Evolutionary conservation across 1,284 basidiomycete species (phyloP).

Genomic region (Rhodotorula sp.): DNA sequence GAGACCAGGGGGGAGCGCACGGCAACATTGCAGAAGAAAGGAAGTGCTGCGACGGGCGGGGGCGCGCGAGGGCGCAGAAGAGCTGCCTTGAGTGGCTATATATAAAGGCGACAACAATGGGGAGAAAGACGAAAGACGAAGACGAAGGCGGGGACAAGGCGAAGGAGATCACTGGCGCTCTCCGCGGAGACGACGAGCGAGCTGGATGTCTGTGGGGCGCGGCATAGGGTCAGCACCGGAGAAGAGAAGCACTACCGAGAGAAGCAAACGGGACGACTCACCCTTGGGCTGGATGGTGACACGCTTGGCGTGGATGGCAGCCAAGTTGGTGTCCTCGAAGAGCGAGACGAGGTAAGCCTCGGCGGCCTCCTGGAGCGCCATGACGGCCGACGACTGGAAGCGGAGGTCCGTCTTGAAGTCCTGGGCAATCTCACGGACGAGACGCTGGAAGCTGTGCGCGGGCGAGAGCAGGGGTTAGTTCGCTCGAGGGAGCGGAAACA

Average conservation of each 20-base stretch:
- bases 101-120: too few relatives aligned
- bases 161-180: conserved; percentile 54
- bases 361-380: conserved; percentile 51
- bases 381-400: conserved; percentile 47
- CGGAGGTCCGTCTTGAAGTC: conserved; percentile 48
- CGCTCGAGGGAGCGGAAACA: too few relatives aligned
- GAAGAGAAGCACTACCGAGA: too few relatives aligned
- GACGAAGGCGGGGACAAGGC: too few relatives aligned
- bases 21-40: too few relatives aligned
- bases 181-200: conserved; percentile 62
- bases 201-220: conserved; percentile 64
- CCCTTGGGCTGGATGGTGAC: conserved; percentile 61
- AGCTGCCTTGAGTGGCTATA: too few relatives aligned
- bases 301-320: conserved; percentile 57
- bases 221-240: too few relatives aligned
- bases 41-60: too few relatives aligned
- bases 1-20: too few relatives aligned
- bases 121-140: too few relatives aligned
- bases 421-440: conserved; percentile 47
- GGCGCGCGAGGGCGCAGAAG: too few relatives aligned
- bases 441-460: conserved; percentile 43
- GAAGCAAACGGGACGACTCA: too few relatives aligned
- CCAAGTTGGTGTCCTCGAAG: conserved; percentile 63
- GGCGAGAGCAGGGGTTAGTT: background rate
- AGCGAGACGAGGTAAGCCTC: conserved; percentile 87